Conservation (phyloP, 495 filamentous ascomycete genomes). For the Schizothecium vesticola region DNA sequence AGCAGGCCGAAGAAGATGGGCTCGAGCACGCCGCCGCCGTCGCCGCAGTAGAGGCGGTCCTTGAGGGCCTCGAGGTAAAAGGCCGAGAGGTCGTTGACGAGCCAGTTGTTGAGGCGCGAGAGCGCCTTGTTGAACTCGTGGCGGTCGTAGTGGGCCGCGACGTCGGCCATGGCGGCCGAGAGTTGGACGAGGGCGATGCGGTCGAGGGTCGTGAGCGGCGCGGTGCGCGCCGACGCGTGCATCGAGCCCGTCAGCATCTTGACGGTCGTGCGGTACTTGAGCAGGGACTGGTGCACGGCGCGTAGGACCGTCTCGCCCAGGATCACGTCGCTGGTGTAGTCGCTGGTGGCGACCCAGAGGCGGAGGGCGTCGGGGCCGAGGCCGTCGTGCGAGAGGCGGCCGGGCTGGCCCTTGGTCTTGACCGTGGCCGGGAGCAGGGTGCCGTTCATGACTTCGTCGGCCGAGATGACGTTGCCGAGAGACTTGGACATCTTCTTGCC, state of each 20-base stretch:
- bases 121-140: constrained; percentile 81
- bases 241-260: constrained; percentile 84
- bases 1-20: constrained; percentile 66
- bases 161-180: constrained; percentile 51
- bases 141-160: constrained; percentile 56
- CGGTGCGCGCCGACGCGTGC: constrained; percentile 48
- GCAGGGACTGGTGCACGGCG: constrained; percentile 63
- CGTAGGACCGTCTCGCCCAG: constrained; percentile 71
- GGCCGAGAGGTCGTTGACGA: constrained; percentile 75
- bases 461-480: constrained; percentile 80
- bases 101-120: constrained; percentile 67
- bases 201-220: constrained; percentile 53
- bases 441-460: constrained; percentile 78
- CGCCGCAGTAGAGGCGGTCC: constrained; percentile 80
- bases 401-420: constrained; percentile 25
- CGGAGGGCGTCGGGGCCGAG: constrained; percentile 80
- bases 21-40: constrained; percentile 60
- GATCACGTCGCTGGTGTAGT: constrained; percentile 82
- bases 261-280: constrained; percentile 81
- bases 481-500: constrained; percentile 99
- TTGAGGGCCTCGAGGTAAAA: constrained; percentile 93
- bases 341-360: constrained; percentile 84
- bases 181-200: constrained; percentile 74
- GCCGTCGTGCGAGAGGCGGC: constrained; percentile 28
- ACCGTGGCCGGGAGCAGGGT: constrained; percentile 45